These are phyloP conservation scores for Rhodomyrtus tomentosa DNA, from an alignment of 345 rosid genomes.

Conservation along the genomic window DNA sequence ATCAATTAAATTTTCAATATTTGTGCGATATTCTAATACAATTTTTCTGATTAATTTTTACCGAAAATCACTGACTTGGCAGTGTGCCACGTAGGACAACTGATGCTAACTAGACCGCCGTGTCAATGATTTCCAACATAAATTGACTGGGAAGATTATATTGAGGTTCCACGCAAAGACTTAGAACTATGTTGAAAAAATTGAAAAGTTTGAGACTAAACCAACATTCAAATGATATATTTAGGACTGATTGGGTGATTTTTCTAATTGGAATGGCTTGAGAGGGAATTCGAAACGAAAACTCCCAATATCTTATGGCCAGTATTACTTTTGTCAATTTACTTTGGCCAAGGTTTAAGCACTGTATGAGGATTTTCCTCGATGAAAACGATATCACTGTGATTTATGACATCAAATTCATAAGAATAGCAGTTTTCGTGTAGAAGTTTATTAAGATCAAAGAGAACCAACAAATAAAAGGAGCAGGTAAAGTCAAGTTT, in stretches of 20 bases:
- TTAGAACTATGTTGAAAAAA: neutral
- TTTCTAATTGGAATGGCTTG: neutral
- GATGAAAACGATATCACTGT: neutral
- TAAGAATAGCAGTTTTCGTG: neutral
- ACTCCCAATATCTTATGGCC: neutral
- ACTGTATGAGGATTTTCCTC: neutral
- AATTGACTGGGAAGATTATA: fast-evolving
- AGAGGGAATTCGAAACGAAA: neutral
- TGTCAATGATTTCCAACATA: fast-evolving
- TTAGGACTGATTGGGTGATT: neutral
- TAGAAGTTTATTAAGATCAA: neutral
- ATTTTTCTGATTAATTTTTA: fast-evolving
- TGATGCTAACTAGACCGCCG: too few relatives aligned
- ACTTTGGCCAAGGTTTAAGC: neutral
- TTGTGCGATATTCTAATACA: neutral
- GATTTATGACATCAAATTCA: neutral
- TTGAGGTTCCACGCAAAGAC: neutral
- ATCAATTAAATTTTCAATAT: neutral
- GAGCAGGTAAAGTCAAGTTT: neutral
- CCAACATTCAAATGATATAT: neutral
- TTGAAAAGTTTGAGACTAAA: neutral
- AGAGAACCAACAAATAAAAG: neutral
- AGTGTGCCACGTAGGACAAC: fast-evolving
- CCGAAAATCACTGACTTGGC: fast-evolving
- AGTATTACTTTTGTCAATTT: neutral